These are phyloP conservation scores for Pseudogymnoascus sp. DNA, from an alignment of 2,329 filamentous ascomycete genomes.

Conservation along the genomic window DNA sequence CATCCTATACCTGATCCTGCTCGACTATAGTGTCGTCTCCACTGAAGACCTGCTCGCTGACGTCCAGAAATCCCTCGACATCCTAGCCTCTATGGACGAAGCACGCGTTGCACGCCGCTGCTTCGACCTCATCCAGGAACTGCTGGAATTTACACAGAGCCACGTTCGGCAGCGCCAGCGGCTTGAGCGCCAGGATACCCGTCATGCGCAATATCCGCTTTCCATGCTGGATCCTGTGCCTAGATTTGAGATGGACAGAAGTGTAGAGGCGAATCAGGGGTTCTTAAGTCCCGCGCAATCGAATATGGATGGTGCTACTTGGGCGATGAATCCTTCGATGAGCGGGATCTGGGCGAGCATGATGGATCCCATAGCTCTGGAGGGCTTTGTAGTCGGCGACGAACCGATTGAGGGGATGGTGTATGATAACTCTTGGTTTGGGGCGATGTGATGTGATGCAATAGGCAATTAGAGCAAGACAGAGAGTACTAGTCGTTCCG, in stretches of 20 bases:
- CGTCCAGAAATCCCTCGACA: not conserved
- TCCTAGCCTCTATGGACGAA: not conserved
- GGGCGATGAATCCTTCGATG: not conserved
- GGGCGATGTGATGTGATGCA: not conserved
- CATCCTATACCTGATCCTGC: not conserved
- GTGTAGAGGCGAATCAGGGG: not conserved
- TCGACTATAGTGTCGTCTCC: not conserved
- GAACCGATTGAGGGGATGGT: not conserved
- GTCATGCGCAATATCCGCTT: not conserved
- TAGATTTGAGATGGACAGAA: not conserved
- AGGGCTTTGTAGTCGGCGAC: not conserved
- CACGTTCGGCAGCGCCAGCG: not conserved
- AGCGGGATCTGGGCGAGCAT: not conserved
- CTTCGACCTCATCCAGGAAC: not conserved
- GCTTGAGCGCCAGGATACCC: not conserved
- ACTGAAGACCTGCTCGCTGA: not conserved
- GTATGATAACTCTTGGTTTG: not conserved
- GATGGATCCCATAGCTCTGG: not conserved
- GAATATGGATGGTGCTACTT: not conserved
- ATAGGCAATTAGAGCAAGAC: not conserved
- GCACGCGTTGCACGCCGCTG: not conserved
- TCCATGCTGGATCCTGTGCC: not conserved
- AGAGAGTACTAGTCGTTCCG: not conserved
- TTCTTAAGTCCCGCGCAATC: not conserved
- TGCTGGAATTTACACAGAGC: not conserved